phyloP scores from a whole-genome alignment of 306 rosid species.

The Albizia julibrissin region DNA sequence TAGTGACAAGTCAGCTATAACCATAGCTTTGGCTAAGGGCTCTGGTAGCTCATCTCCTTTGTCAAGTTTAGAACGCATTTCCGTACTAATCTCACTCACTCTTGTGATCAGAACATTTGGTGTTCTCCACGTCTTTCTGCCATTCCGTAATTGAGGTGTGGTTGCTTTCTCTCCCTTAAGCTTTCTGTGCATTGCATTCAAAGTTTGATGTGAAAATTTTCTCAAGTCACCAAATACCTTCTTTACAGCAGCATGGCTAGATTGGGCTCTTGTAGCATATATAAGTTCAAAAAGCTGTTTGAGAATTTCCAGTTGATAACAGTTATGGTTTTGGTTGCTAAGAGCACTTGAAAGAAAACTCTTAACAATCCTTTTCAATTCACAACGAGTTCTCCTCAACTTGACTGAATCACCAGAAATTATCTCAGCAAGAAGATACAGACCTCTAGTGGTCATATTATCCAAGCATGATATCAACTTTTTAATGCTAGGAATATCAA shows the following conservation, averaged over 20 bases:
- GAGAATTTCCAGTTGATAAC: constrained; percentile 32
- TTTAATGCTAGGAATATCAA: constrained; percentile 29
- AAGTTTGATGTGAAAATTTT: constrained; percentile 48
- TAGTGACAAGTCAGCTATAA: constrained; percentile 61
- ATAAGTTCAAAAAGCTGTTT: constrained; percentile 47
- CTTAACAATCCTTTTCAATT: constrained; percentile 57
- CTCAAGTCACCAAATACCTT: constrained; percentile 46
- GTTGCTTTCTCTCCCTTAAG: constrained; percentile 47
- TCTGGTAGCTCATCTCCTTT: constrained; percentile 52
- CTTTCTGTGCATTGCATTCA: constrained; percentile 67
- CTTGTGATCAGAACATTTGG: constrained; percentile 40
- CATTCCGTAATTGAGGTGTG: constrained; percentile 56
- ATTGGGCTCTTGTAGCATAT: constrained; percentile 50
- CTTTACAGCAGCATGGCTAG: constrained; percentile 38
- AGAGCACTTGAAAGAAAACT: constrained; percentile 46
- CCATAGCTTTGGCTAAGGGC: constrained; percentile 80
- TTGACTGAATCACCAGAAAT: constrained; percentile 46
- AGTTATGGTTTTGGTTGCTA: constrained; percentile 30
- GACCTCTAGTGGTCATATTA: constrained; percentile 66
- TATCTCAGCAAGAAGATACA: constrained; percentile 59
- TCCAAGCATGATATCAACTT: constrained; percentile 49
- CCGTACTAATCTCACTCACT: constrained; percentile 38
- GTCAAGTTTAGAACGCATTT: constrained; percentile 55
- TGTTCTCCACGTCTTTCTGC: constrained; percentile 75
- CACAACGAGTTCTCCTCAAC: constrained; percentile 57